Base-by-base conservation (phyloP, 176 grass and related monocot genomes). In the Eragrostis nindensis region DNA sequence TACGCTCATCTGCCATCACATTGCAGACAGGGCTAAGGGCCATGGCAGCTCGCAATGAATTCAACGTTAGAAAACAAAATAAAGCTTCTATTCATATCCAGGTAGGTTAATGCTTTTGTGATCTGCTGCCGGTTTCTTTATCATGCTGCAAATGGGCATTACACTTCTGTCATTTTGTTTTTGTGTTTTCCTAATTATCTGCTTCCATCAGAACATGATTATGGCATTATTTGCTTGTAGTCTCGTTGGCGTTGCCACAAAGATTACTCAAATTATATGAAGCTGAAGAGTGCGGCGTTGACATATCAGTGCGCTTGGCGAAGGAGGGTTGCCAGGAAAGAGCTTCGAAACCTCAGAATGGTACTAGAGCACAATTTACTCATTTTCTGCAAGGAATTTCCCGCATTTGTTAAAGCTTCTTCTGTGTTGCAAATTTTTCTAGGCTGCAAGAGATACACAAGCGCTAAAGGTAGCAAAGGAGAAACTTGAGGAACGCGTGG, bases 281-380 rank as follows among this genome's bases (percentile, higher is more conserved):
- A 65, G 41, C 70, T 93, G 49, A 92, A 84, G 83, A 91, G 76
- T 75, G 88, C 90, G 49, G 82, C 86, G 49, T 78, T 95, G 76
- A 93, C 82, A 83, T 93, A 88, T 73, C 95, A 98, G 73, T 94
- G 92, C 80, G 90, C 84, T 85, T 92, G 95, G 88, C 90, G 95
- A 84, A 74, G 93, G 80, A 90, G 78, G 62, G 79, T 95, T 89
- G 92, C 92, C 63, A 91, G 79, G 84, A 93, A 79, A 73, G 92
- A 93, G 71, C 92, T 98, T n/a, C 65, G 82, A 75, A 84, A 83
- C 60, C 92, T 98, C 72, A 95, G 71, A 98, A 87, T 94, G 92
- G 95, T 98, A 94, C 61, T 62, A 54, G 59, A 69, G 39, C 27
- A 69, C 19, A 42, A 86, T 76, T 74, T 89, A n/a, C 71, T 46